Evolutionary conservation across 176 grass and related monocot species (phyloP).

Genomic region (Oryza brachyantha): DNA sequence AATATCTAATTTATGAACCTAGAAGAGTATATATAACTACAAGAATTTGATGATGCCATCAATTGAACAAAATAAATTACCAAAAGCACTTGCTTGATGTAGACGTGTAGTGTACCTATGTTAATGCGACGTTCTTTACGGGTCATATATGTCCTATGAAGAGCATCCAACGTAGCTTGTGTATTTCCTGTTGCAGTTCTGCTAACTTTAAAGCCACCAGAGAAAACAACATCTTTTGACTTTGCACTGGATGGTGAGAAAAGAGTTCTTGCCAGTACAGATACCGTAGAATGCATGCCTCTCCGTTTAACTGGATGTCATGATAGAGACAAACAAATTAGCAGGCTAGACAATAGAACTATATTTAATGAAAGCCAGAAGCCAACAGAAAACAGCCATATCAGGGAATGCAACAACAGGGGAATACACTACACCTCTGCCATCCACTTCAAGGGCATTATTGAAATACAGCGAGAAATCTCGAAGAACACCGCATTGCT

Average conservation of each 20-base stretch:
- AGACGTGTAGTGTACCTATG: conserved; percentile 50
- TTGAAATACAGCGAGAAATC: conserved; percentile 49
- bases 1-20: neutral
- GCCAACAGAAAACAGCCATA: neutral
- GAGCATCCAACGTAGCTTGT: conserved; percentile 38
- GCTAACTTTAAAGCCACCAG: conserved; percentile 29
- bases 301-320: conserved; percentile 55
- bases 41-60: neutral
- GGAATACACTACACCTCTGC: conserved; percentile 26
- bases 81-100: neutral
- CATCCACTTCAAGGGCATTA: conserved; percentile 35
- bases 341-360: neutral
- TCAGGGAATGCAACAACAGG: neutral
- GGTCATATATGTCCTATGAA: conserved; percentile 46
- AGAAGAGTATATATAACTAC: neutral
- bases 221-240: conserved; percentile 29
- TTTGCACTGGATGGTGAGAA: conserved; percentile 45
- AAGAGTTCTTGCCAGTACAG: conserved; percentile 68
- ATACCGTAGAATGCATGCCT: conserved; percentile 46
- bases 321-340: conserved; percentile 12
- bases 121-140: conserved; percentile 19
- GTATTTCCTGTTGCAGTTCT: conserved; percentile 15
- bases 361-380: neutral
- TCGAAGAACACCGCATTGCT: conserved; percentile 60
- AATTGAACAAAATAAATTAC: neutral